A percentile compares a stretch with the other conserved stretches of the same genome.
phyloP scores from a whole-genome alignment of 192 early-diverging fungal species.

The Allomyces macrogynus region DNA sequence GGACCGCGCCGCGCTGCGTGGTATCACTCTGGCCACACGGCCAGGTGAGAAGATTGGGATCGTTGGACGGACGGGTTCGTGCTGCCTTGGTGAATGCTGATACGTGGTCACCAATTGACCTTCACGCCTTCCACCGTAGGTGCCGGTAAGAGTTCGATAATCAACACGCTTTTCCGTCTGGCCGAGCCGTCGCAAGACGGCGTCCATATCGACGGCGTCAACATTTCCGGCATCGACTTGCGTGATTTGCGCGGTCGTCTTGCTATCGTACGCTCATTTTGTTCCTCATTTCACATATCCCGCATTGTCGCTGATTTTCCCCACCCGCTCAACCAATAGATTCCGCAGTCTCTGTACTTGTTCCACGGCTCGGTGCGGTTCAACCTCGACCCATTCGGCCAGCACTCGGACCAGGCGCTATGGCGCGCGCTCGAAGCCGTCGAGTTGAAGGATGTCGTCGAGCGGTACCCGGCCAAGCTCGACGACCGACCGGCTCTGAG shows the following conservation, averaged over 20 bases:
- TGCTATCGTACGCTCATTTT: no score
- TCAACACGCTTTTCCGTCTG: no score
- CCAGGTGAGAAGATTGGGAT: neutral
- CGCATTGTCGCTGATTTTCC: no score
- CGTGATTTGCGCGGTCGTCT: no score
- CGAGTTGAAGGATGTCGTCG: conserved; percentile 10
- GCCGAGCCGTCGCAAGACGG: no score
- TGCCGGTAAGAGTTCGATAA: no score
- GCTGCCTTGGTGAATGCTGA: neutral
- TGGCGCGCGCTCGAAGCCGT: conserved; percentile 41
- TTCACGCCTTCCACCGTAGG: no score
- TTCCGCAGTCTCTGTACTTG: neutral
- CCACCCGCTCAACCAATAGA: neutral
- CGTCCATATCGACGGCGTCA: no score
- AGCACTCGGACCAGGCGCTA: conserved; percentile 39
- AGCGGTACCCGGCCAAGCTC: neutral
- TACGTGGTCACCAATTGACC: neutral
- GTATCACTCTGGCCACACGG: neutral
- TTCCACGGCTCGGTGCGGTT: conserved; percentile 13
- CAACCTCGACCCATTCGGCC: conserved; percentile 48
- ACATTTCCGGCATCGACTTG: no score
- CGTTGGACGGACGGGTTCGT: neutral
- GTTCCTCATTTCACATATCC: no score
- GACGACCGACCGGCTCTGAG: neutral
- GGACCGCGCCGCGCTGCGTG: neutral